Evolutionary conservation across 495 filamentous ascomycete species (phyloP), one percentile per base, ranked within the genome.

Genomic region (Chaetomidium leptoderma): DNA sequence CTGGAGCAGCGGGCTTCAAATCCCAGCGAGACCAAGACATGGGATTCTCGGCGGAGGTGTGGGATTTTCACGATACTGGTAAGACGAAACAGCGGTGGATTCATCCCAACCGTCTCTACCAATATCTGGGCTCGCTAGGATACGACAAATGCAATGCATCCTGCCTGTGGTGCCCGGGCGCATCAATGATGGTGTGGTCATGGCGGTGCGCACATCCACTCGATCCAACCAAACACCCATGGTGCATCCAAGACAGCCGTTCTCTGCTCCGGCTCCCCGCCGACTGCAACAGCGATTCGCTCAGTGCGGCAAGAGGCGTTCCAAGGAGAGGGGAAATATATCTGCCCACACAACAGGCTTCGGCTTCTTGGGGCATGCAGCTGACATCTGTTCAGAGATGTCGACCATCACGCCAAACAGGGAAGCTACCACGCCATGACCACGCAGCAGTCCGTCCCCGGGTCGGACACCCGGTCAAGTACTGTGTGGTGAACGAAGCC

Each of bases 221-320:
- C 45, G 23, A 21, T 4, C 29, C 21, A 29, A 24, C 47, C 47
- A 26, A 26, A 40, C 21, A 4, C 21, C 49, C 21, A 27, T 26
- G 49, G 52, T 21, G 52, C 39, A 21, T 29, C 11, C 35, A 13
- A 8, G 17, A 2, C 19, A 1, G 19, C 9, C 29, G 11, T 37
- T 27, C 40, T 14, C 14, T 55, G 53, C 53, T 35, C 53, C 53
- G 40, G 16, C 53, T 55, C 40, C 53, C 53, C 53, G 30, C 26
- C 21, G 6, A 13, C 29, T 26, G 19, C 30, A n/a, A 29, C 53
- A 16, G 40, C 13, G 50, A 53, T 53, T 42, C 50, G 50, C 50
- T n/a, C 19, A 21, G 19, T 2, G n/a, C 8, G 11, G n/a, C 53
- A 42, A 26, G 53, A 42, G 52, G 29, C n/a, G 16, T 55, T 35